Evolutionary conservation across 2,329 filamentous ascomycete genomes (phyloP), one percentile per base, ranked within the genome.

Genomic region (Microsporum canis): DNA sequence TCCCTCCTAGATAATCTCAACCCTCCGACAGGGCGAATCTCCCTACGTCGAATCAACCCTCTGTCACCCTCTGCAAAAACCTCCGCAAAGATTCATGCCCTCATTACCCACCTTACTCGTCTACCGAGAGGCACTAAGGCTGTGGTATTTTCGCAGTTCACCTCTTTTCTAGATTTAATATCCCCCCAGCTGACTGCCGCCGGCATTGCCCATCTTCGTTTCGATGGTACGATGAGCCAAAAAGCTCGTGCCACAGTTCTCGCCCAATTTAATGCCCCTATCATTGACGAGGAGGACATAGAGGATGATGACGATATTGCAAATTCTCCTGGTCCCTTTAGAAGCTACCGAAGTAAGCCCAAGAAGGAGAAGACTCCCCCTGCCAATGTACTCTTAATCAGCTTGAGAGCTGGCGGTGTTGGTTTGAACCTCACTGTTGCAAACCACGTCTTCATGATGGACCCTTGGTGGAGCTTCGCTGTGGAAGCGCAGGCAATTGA

Each of bases 381-480:
- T 36, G 72, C 74, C 43, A 61, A 69, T 64, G 83, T 99, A 0
- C 78, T 99, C 3, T 79, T 99, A 1, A 82, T 99, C 58, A 92
- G 87, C 67, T 78, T 99, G 61, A 83, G 90, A 23, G 94, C 95
- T 0, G 94, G 95, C 3, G 95, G 94, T 29, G 94, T 99, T 0
- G 94, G 94, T 0, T 79, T 99, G 49, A 99, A 99, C 70, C 75
- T 99, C 63, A 97, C 92, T 0, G 86, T 86, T 66, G 94, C 94
- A 4, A 89, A 87, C 65, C 80, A 89, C 60, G 95, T 99, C 3
- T 99, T 88, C 77, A 95, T 99, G 88, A 97, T 99, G 94, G 94
- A 99, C 73, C 94, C 94, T 0, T 99, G 94, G 94, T 99, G 94
- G 94, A 95, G 89, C 71, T 99, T 92, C 74, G 91, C 94, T 0